phyloP scores from a whole-genome alignment of 768 basidiomycete genomes.

The Lactarius indigo region DNA sequence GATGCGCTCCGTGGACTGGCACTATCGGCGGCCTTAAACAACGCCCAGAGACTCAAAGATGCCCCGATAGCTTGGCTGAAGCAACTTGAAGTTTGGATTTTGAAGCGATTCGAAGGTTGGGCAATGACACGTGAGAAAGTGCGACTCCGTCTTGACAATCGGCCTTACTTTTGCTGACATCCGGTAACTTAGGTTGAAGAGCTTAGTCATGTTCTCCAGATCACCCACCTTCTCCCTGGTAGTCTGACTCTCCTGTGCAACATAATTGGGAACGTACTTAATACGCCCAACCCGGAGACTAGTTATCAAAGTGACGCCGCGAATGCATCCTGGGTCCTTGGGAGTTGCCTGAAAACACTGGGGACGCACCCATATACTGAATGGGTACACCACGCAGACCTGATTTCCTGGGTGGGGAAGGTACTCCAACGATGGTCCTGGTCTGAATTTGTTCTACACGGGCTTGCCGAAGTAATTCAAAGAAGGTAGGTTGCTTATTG shows the following conservation, averaged over 20 bases:
- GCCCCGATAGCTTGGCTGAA: conserved; percentile 59
- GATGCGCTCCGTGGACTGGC: conserved; percentile 44
- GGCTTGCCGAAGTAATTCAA: conserved; percentile 46
- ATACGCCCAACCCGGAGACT: conserved; percentile 26
- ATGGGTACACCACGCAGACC: conserved; percentile 47
- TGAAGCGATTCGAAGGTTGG: conserved; percentile 42
- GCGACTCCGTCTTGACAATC: conserved; percentile 16
- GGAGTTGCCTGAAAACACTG: conserved; percentile 56
- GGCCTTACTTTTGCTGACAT: not conserved
- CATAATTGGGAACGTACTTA: conserved; percentile 44
- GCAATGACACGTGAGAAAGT: conserved; percentile 41
- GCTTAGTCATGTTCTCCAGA: conserved; percentile 50
- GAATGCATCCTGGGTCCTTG: conserved; percentile 53
- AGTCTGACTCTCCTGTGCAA: conserved; percentile 41
- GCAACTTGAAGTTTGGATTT: conserved; percentile 49
- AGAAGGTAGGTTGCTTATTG: conserved; percentile 40
- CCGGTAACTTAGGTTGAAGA: conserved; percentile 41
- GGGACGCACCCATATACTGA: conserved; percentile 40
- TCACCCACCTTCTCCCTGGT: conserved; percentile 50
- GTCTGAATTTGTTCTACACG: conserved; percentile 54
- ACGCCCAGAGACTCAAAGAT: conserved; percentile 49
- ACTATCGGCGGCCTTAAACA: conserved; percentile 48
- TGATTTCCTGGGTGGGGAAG: conserved; percentile 46
- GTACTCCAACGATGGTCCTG: conserved; percentile 52
- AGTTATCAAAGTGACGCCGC: conserved; percentile 36